A percentile compares a stretch with the other conserved stretches of the same genome.
These are phyloP conservation scores for Termitomyces sp. DNA, from an alignment of 768 basidiomycete genomes.

Conservation along the genomic window DNA sequence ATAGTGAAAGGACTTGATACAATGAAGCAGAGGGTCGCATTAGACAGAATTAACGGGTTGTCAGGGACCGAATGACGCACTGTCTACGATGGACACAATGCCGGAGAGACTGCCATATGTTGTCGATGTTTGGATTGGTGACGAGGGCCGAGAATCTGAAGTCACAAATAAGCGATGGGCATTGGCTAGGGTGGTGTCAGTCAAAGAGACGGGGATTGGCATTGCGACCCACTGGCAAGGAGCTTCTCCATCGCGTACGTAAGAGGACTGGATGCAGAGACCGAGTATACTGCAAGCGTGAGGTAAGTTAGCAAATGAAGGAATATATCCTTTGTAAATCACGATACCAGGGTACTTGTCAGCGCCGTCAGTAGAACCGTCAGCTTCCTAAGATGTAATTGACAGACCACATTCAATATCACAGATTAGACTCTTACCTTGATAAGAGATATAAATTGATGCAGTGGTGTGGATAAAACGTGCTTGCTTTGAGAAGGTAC, in stretches of 20 bases:
- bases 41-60: neutral
- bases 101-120: constrained; percentile 53
- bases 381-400: constrained; percentile 42
- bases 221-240: constrained; percentile 60
- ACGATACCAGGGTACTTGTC: constrained; percentile 71
- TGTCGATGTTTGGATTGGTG: constrained; percentile 40
- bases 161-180: constrained; percentile 78
- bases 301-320: neutral
- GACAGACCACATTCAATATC: neutral
- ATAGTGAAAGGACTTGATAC: constrained; percentile 64
- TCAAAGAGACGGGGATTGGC: neutral
- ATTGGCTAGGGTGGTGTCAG: constrained; percentile 44
- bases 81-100: constrained; percentile 79
- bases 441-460: constrained; percentile 66
- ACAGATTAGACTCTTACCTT: constrained; percentile 42
- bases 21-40: neutral
- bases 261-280: constrained; percentile 57
- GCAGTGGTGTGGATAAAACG: constrained; percentile 61
- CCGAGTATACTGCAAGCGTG: constrained; percentile 58
- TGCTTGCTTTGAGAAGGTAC: constrained; percentile 79
- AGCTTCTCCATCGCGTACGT: constrained; percentile 75
- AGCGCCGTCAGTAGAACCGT: constrained; percentile 74
- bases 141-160: constrained; percentile 50
- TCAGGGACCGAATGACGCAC: constrained; percentile 34
- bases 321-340: neutral